Evolutionary conservation across 108 stramenopile genomes (phyloP).

Genomic region (Fistulifera solaris): DNA sequence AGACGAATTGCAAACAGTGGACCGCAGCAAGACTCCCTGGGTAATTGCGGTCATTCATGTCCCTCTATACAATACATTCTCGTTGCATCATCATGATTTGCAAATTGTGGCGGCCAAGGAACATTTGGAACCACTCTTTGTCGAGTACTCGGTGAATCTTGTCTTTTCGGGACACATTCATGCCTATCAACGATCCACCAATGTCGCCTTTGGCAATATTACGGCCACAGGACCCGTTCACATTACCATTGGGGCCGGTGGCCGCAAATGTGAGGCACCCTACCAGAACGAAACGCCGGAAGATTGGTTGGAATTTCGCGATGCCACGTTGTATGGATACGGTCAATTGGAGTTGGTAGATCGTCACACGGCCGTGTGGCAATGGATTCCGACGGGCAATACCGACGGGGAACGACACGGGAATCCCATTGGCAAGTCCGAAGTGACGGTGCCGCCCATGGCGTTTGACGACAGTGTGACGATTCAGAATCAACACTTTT

Average conservation of each 20-base stretch:
- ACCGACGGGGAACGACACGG: conserved; percentile 21
- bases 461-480: conserved; percentile 13
- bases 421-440: conserved; percentile 19
- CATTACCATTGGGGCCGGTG: conserved; percentile 90
- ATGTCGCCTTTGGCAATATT: conserved; percentile 35
- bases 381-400: conserved; percentile 37
- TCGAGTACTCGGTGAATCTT: conserved; percentile 74
- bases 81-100: conserved; percentile 46
- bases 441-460: conserved; percentile 13
- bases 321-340: conserved; percentile 82
- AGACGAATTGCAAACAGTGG: conserved; percentile 45
- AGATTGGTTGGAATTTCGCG: conserved; percentile 75
- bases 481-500: conserved; percentile 27
- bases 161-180: conserved; percentile 89
- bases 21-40: conserved; percentile 77
- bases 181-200: conserved; percentile 73
- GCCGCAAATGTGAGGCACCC: conserved; percentile 72
- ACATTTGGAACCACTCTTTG: conserved; percentile 75
- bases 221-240: conserved; percentile 61
- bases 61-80: conserved; percentile 79
- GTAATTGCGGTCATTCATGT: conserved; percentile 66
- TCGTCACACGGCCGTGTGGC: conserved; percentile 60
- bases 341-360: conserved; percentile 64
- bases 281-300: conserved; percentile 49
- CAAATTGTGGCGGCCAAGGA: conserved; percentile 51